phyloP scores from a whole-genome alignment of 1,284 basidiomycete species.

The Neotropicomus parvogracilis region DNA sequence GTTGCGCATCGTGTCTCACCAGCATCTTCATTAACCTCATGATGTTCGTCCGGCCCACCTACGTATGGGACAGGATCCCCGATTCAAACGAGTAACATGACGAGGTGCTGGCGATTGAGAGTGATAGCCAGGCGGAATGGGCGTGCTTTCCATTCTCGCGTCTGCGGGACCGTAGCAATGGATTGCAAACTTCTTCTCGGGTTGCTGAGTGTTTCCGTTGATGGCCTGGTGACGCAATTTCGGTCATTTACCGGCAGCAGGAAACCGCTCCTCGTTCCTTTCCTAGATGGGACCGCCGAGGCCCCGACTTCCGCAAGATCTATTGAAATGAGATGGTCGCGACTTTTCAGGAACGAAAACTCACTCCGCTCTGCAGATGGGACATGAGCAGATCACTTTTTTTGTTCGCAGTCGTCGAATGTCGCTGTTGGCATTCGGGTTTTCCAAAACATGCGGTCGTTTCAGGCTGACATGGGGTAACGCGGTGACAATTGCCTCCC shows the following conservation, averaged over 20 bases:
- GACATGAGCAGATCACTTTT: neutral
- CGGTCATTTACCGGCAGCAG: constrained; percentile 20
- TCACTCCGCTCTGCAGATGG: neutral
- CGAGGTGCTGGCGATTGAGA: constrained; percentile 19
- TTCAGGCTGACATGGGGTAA: constrained; percentile 15
- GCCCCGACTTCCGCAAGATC: constrained; percentile 16
- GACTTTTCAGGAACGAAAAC: constrained; percentile 6
- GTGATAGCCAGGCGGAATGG: constrained; percentile 28
- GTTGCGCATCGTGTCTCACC: constrained; percentile 21
- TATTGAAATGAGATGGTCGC: neutral
- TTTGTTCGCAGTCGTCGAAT: neutral
- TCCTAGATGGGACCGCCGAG: constrained; percentile 20
- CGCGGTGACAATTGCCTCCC: constrained; percentile 3
- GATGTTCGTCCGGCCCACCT: constrained; percentile 21
- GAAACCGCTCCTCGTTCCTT: constrained; percentile 11
- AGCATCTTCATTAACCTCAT: constrained; percentile 14
- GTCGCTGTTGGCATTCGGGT: neutral
- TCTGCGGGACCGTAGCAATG: constrained; percentile 27
- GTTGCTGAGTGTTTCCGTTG: constrained; percentile 11
- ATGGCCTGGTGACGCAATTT: constrained; percentile 25
- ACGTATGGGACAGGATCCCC: constrained; percentile 21
- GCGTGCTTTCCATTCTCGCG: constrained; percentile 32
- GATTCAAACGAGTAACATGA: constrained; percentile 21
- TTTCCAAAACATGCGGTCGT: constrained; percentile 14
- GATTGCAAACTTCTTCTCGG: constrained; percentile 16